Conservation (phyloP, 345 rosid genomes). For the Hirschfeldia incana region DNA sequence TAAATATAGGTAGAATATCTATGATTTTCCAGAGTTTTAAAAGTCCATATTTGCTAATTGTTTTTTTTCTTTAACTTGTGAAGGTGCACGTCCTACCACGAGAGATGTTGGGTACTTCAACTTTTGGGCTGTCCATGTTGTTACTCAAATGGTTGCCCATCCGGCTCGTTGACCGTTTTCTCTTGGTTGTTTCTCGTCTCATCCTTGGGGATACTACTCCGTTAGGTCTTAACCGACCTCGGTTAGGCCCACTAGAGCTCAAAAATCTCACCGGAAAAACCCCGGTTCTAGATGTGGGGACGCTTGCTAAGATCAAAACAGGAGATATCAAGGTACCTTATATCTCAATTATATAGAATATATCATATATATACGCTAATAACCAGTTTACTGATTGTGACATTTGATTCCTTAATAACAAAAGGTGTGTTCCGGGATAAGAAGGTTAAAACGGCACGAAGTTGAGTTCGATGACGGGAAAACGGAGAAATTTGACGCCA, state of each 20-base stretch:
- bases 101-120: slow-evolving; percentile 90
- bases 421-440: slow-evolving; percentile 68
- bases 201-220: slow-evolving; percentile 73
- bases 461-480: slow-evolving; percentile 72
- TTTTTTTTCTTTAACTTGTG: slow-evolving; percentile 26
- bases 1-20: neutral
- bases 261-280: slow-evolving; percentile 82
- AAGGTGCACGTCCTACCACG: slow-evolving; percentile 97
- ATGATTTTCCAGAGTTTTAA: slow-evolving; percentile 5
- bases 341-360: neutral
- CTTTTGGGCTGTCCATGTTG: slow-evolving; percentile 95
- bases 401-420: slow-evolving; percentile 17
- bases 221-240: slow-evolving; percentile 77
- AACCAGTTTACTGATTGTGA: slow-evolving; percentile 23
- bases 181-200: slow-evolving; percentile 63
- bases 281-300: slow-evolving; percentile 89
- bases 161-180: slow-evolving; percentile 68
- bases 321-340: slow-evolving; percentile 76
- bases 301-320: slow-evolving; percentile 78
- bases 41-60: slow-evolving; percentile 23
- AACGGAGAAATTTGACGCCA: slow-evolving; percentile 68
- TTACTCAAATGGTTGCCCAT: slow-evolving; percentile 87
- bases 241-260: slow-evolving; percentile 77
- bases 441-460: slow-evolving; percentile 49
- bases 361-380: neutral